Conservation (phyloP, 768 basidiomycete species). For the Candolleomyces eurysporus region DNA sequence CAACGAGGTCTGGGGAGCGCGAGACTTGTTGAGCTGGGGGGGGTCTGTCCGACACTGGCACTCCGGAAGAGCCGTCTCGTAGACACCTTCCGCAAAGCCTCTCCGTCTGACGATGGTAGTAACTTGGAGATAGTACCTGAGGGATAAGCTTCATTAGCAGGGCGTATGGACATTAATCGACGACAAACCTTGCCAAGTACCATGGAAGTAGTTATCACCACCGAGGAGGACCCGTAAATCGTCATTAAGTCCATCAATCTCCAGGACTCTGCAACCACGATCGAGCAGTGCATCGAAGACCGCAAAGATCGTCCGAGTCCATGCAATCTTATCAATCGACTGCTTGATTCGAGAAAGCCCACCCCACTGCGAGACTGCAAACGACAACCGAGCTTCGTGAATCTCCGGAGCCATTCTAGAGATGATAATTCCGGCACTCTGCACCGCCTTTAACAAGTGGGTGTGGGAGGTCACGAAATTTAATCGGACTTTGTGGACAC, state of each 20-base stretch:
- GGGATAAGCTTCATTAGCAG: not conserved
- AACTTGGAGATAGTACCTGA: not conserved
- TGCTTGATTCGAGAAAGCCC: not conserved
- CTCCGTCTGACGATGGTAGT: not conserved
- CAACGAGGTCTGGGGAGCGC: too few species aligned
- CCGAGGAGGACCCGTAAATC: not conserved
- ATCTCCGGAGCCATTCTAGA: not conserved
- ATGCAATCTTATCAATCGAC: not conserved
- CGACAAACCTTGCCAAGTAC: not conserved
- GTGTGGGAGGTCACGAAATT: not conserved
- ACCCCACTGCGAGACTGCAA: conserved; percentile 3
- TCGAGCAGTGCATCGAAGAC: not conserved
- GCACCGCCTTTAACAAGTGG: not conserved
- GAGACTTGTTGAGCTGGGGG: not conserved
- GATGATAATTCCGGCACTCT: not conserved
- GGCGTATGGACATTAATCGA: not conserved
- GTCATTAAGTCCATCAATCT: not conserved
- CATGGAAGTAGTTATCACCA: not conserved
- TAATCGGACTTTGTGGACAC: not conserved
- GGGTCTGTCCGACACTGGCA: not conserved
- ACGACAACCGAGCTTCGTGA: not conserved
- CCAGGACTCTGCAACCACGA: not conserved
- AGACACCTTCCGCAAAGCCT: not conserved
- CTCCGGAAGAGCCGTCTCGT: not conserved
- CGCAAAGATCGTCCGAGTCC: not conserved